Percentiles rank a stretch among this genome's conserved stretches.
phyloP scores from a whole-genome alignment of 2,329 filamentous ascomycete species.

The Thelonectria blattea region DNA sequence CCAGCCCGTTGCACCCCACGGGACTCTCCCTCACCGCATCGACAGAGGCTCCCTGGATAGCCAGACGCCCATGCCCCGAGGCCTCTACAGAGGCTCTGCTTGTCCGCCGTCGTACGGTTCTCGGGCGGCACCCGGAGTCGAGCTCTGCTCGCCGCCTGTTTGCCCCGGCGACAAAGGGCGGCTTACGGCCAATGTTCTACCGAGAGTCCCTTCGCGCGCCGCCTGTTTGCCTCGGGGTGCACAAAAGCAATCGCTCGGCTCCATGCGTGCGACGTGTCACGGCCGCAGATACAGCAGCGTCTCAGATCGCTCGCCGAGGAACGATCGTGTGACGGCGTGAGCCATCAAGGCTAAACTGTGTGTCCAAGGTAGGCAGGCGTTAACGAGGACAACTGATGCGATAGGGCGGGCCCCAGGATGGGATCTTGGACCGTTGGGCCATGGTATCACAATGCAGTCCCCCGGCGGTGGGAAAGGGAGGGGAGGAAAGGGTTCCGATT shows the following conservation, averaged over 20 bases:
- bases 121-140: slow-evolving; percentile 1
- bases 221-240: slow-evolving; percentile 18
- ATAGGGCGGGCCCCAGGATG: not conserved
- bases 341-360: slow-evolving; percentile 3
- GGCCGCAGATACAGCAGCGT: slow-evolving; percentile 26
- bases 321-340: slow-evolving; percentile 6
- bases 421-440: not conserved
- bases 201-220: slow-evolving; percentile 6
- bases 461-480: not conserved
- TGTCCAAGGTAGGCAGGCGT: slow-evolving; percentile 39
- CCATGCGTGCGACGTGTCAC: slow-evolving; percentile 34
- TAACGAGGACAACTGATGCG: slow-evolving; percentile 31
- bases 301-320: slow-evolving; percentile 29
- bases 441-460: slow-evolving; percentile 8
- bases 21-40: slow-evolving; percentile 28
- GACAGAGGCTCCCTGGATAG: not conserved
- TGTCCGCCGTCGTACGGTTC: not conserved
- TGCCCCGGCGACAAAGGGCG: slow-evolving; percentile 3
- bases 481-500: not conserved
- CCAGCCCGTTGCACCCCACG: not conserved
- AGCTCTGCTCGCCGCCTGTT: slow-evolving; percentile 19
- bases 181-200: not conserved
- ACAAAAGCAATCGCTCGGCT: slow-evolving; percentile 33
- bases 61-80: not conserved
- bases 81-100: not conserved